These are phyloP conservation scores for Scortechinia acanthostroma DNA, from an alignment of 2,329 filamentous ascomycete genomes.

Conservation along the genomic window DNA sequence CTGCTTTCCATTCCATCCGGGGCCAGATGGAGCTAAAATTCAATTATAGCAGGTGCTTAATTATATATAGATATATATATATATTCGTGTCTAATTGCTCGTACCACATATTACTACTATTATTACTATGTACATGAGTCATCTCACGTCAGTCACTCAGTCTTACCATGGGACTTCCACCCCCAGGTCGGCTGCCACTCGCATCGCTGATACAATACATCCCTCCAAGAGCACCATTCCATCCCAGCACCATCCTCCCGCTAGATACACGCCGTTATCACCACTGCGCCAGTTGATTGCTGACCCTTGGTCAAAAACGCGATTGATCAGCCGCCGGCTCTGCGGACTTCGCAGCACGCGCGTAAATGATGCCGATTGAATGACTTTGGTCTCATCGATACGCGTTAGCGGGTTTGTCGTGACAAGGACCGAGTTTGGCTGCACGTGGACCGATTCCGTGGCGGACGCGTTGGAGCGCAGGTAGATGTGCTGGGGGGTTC, in stretches of 20 bases:
- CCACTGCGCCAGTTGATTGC: constrained; percentile 38
- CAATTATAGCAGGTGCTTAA: no score
- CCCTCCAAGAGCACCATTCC: constrained; percentile 57
- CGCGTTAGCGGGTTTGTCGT: constrained; percentile 37
- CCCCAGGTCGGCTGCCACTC: constrained; percentile 40
- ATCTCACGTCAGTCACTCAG: neutral
- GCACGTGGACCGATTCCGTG: constrained; percentile 44
- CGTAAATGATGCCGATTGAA: constrained; percentile 39
- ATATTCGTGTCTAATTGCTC: no score
- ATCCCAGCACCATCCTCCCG: constrained; percentile 58
- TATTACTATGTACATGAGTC: no score
- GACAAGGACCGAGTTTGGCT: constrained; percentile 40
- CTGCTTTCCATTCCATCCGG: no score
- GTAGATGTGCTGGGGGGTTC: constrained; percentile 16
- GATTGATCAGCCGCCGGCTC: constrained; percentile 32
- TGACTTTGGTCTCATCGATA: constrained; percentile 24
- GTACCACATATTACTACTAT: no score
- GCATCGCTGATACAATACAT: constrained; percentile 49
- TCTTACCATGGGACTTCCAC: constrained; percentile 30
- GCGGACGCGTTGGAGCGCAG: constrained; percentile 15
- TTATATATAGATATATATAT: no score
- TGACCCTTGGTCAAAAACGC: neutral
- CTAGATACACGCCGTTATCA: constrained; percentile 41
- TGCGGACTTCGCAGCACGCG: constrained; percentile 39
- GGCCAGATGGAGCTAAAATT: no score